Base-by-base conservation (phyloP, 441 rosid species). In the Francoa sonchifolia region DNA sequence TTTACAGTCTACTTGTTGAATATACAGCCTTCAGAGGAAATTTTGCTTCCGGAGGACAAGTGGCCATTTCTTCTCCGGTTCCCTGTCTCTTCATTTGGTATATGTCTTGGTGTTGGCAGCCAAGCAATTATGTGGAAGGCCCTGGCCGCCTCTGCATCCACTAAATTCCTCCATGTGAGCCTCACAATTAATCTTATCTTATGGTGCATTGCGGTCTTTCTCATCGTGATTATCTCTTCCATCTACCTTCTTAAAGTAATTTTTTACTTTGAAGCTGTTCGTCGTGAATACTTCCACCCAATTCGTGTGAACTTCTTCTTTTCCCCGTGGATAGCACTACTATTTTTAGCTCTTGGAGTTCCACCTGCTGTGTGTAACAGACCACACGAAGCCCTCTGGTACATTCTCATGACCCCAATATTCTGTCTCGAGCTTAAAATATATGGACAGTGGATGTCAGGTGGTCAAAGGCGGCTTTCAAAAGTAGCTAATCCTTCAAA, bases 381-480 rank as follows among this genome's bases (percentile, higher is more conserved):
- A 25, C 74, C 73, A 39, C 87, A 64, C 2, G 22, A 39, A n/a
- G 33, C 52, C 1, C 72, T 79, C 11, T 88, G 97, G 95, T 89
- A 85, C 52, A 37, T 85, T 43, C 71, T 89, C 2, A 84, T 89
- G 92, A 42, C 77, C 12, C 97, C 97, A 0, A 30, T 81, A 44
- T 68, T 89, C 41, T 47, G 51, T 42, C 71, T 84, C 1, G 95
- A 81, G 65, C 77, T 89, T 25, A 89, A 84, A 48, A 80, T 89
- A 18, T 89, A 89, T 17, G 95, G 97, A 27, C 97, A 89, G 48
- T 89, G 95, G 97, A 82, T 89, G 85, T 81, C 81, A 0, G 90
- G 93, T 3, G 93, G 97, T 1, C 89, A 76, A 43, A 32, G 95
- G 36, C 65, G 95, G 58, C 95, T 83, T 33, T 88, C 95, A 1